phyloP scores from a whole-genome alignment of 805 yeast species.

The Starmera dryadoides region DNA sequence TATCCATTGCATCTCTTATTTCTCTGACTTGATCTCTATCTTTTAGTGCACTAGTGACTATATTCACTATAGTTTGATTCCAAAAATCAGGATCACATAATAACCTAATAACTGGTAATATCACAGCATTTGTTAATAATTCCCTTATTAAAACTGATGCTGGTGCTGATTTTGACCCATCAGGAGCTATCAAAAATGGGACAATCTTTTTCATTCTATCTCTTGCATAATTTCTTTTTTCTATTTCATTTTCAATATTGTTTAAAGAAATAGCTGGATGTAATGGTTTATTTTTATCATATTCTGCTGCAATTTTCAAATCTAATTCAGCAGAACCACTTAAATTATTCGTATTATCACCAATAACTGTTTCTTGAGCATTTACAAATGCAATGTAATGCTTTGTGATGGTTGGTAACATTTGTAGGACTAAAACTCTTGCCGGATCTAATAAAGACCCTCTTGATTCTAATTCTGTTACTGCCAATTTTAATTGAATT shows the following conservation, averaged over 20 bases:
- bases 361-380: slow-evolving; percentile 28
- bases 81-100: slow-evolving; percentile 69
- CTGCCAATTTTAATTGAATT: slow-evolving; percentile 32
- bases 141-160: slow-evolving; percentile 51
- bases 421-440: slow-evolving; percentile 44
- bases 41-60: slow-evolving; percentile 56
- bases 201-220: slow-evolving; percentile 33
- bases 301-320: slow-evolving; percentile 33
- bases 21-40: slow-evolving; percentile 71
- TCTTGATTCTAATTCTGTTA: slow-evolving; percentile 34
- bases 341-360: slow-evolving; percentile 14
- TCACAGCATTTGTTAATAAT: slow-evolving; percentile 49
- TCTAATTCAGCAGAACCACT: slow-evolving; percentile 31
- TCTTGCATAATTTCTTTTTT: slow-evolving; percentile 45
- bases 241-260: slow-evolving; percentile 26
- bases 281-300: slow-evolving; percentile 30
- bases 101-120: slow-evolving; percentile 43
- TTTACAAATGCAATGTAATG: slow-evolving; percentile 49
- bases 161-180: slow-evolving; percentile 37
- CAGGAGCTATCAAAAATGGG: slow-evolving; percentile 40
- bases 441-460: slow-evolving; percentile 43
- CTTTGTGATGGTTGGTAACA: slow-evolving; percentile 59
- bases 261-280: slow-evolving; percentile 49
- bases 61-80: slow-evolving; percentile 55
- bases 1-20: slow-evolving; percentile 60